Evolutionary conservation across 306 rosid genomes (phyloP), one percentile per base, ranked within the genome.

Genomic region (Pterocarpus santalinus): DNA sequence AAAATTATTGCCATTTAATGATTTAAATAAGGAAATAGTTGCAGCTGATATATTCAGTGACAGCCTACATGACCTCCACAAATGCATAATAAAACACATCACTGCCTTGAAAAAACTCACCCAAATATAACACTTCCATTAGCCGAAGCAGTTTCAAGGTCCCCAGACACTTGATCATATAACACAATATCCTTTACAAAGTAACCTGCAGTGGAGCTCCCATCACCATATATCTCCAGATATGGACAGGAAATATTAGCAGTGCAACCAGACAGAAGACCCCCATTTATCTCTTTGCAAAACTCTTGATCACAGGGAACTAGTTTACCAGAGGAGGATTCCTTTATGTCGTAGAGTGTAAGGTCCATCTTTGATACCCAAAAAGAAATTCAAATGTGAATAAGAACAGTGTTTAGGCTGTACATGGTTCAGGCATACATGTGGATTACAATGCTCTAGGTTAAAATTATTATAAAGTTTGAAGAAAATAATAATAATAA

Each of bases 141-240:
- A 70, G 98, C 84, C 1, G 96, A 85, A 36, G 91, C 83, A 73
- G 99, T 93, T 81, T 91, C 30, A 63, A 90, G 93, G 86, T 95
- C 99, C 81, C 99, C 98, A 10, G 99, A 90, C 12, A 95, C 97
- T 57, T 85, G 91, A 61, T 90, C 93, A 88, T 91, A 95, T 47
- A 79, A 89, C 34, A 95, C 89, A 60, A 80, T 10, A 86, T 95
- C 99, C 77, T 85, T 93, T 32, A 95, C 91, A 71, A 93, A 91
- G 79, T 88, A 87, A 66, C 99, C 99, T 73, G 99, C 98, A 78
- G 97, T 93, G 72, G 98, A 93, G 89, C 92, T 95, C 13, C 99
- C 99, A 72, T 95, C 99, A 43, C 94, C 98, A 75, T 93, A 95
- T 84, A 91, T 89, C 92, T 91, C 98, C 55, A 91, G 87, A 89